phyloP scores from a whole-genome alignment of 164 flowering plant genomes.

The Hamamelis virginiana region DNA sequence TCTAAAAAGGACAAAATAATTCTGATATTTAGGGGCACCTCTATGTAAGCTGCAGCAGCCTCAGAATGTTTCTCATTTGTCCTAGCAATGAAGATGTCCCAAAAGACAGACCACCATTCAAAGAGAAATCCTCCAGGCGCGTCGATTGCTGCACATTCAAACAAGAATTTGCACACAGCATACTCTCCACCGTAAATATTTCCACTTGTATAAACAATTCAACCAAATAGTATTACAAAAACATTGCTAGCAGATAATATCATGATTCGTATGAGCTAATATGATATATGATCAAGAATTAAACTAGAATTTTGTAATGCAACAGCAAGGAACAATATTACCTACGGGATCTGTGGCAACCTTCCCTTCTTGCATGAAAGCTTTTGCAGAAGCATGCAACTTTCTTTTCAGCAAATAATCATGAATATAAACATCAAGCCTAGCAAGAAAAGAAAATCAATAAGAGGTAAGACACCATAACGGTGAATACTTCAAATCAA shows the following conservation, averaged over 20 bases:
- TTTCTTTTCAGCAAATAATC: slow-evolving; percentile 84
- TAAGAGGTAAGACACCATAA: neutral
- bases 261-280: no score
- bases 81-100: slow-evolving; percentile 92
- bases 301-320: neutral
- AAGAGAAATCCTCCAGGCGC: slow-evolving; percentile 93
- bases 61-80: slow-evolving; percentile 88
- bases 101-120: slow-evolving; percentile 96
- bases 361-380: slow-evolving; percentile 89
- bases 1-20: neutral
- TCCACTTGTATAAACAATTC: no score
- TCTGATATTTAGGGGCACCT: slow-evolving; percentile 33
- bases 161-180: neutral
- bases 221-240: neutral
- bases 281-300: neutral
- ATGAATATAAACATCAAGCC: slow-evolving; percentile 94
- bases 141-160: slow-evolving; percentile 71
- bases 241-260: no score
- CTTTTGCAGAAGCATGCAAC: slow-evolving; percentile 76
- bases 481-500: no score
- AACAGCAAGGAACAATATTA: slow-evolving; percentile 29
- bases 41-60: slow-evolving; percentile 79
- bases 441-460: slow-evolving; percentile 17
- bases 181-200: neutral
- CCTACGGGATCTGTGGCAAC: slow-evolving; percentile 92